Evolutionary conservation across 768 basidiomycete species (phyloP).

Genomic region (Macrolepiota fuliginosa): DNA sequence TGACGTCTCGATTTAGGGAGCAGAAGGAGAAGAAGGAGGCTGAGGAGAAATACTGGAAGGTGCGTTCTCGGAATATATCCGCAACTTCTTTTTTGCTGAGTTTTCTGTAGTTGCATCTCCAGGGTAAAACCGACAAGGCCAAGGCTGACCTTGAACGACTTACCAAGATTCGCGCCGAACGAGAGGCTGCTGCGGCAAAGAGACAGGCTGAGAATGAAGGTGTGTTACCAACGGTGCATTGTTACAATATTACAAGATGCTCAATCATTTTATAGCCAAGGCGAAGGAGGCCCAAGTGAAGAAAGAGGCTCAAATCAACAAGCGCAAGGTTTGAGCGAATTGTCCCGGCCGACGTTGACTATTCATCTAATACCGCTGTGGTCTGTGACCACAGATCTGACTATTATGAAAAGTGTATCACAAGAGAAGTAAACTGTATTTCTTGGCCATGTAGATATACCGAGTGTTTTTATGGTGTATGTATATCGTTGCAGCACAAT

Average conservation of each 20-base stretch:
- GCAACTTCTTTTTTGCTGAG: not conserved
- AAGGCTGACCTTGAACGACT: slow-evolving; percentile 86
- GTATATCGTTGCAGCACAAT: slow-evolving; percentile 1
- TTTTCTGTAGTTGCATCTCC: slow-evolving; percentile 53
- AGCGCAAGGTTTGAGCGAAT: slow-evolving; percentile 16
- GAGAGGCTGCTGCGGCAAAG: slow-evolving; percentile 85
- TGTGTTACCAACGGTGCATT: slow-evolving; percentile 27
- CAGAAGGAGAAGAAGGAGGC: slow-evolving; percentile 91
- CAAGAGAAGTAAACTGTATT: not conserved
- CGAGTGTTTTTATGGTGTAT: slow-evolving; percentile 3
- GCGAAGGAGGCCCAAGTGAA: slow-evolving; percentile 62
- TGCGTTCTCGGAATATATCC: slow-evolving; percentile 24
- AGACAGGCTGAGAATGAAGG: slow-evolving; percentile 88
- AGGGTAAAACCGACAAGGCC: slow-evolving; percentile 90
- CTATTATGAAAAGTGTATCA: not conserved
- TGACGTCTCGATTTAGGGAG: slow-evolving; percentile 51
- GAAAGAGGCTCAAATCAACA: slow-evolving; percentile 41
- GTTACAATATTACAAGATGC: not conserved
- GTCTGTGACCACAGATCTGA: not conserved
- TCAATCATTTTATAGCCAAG: slow-evolving; percentile 44
- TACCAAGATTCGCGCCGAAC: slow-evolving; percentile 80
- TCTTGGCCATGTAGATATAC: slow-evolving; percentile 2
- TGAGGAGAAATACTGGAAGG: slow-evolving; percentile 86
- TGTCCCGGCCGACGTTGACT: not conserved
- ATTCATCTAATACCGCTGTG: not conserved